phyloP scores from a whole-genome alignment of 2,329 filamentous ascomycete species.

The Pseudopyricularia cyperi region DNA sequence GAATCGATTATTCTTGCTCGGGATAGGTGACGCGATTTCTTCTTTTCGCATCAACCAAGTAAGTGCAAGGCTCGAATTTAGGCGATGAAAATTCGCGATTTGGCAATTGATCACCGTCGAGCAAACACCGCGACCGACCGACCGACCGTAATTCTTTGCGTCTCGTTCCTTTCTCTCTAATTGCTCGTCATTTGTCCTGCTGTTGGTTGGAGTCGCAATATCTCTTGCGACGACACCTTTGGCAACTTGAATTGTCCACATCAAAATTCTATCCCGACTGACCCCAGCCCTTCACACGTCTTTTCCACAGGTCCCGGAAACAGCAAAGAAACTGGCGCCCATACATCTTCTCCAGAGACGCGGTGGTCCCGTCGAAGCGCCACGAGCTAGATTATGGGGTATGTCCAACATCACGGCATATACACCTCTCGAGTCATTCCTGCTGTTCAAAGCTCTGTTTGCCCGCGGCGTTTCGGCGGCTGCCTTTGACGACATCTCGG shows the following conservation, averaged over 20 bases:
- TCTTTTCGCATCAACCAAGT: not conserved
- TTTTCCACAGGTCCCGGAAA: not conserved
- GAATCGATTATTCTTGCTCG: not conserved
- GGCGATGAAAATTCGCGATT: not conserved
- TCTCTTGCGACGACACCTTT: not conserved
- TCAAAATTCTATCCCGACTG: not conserved
- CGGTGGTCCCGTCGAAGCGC: slow-evolving; percentile 18
- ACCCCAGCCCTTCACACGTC: not conserved
- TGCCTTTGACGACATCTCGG: slow-evolving; percentile 22
- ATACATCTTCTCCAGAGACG: slow-evolving; percentile 19
- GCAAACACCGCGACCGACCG: not conserved
- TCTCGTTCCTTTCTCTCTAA: not conserved
- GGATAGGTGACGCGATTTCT: not conserved
- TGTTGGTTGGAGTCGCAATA: not conserved
- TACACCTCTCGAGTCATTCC: slow-evolving; percentile 21
- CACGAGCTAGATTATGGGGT: slow-evolving; percentile 20
- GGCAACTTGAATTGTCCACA: not conserved
- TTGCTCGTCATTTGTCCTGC: not conserved
- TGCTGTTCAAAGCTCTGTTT: slow-evolving; percentile 19
- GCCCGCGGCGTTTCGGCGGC: slow-evolving; percentile 15
- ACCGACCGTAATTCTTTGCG: no score
- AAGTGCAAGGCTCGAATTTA: not conserved
- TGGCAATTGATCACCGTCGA: not conserved
- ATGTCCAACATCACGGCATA: slow-evolving; percentile 18
- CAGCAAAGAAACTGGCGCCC: slow-evolving; percentile 19